A percentile compares a stretch with the other conserved stretches of the same genome.
phyloP scores from a whole-genome alignment of 768 basidiomycete species.

The Mycena latifolia region DNA sequence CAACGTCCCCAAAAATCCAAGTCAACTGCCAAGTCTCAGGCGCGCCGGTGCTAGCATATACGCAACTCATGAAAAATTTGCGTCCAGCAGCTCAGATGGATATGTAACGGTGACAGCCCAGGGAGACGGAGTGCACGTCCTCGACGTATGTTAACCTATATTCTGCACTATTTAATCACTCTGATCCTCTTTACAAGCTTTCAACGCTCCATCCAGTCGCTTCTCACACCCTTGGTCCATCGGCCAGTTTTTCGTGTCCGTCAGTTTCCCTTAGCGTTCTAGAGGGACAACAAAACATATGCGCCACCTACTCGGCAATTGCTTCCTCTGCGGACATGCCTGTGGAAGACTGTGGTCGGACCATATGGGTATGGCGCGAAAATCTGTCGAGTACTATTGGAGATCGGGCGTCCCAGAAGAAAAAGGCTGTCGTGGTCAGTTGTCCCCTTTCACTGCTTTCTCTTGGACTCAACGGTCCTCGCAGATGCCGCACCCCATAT shows the following conservation, averaged over 20 bases:
- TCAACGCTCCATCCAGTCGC: conserved; percentile 73
- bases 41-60: conserved; percentile 44
- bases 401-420: conserved; percentile 52
- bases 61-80: conserved; percentile 47
- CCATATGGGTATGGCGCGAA: conserved; percentile 75
- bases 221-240: conserved; percentile 80
- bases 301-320: conserved; percentile 69
- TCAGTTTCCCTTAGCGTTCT: conserved; percentile 58
- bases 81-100: conserved; percentile 57
- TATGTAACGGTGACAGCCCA: conserved; percentile 78
- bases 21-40: conserved; percentile 29
- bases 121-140: conserved; percentile 79
- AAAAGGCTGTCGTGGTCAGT: conserved; percentile 60
- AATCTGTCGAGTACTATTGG: conserved; percentile 52
- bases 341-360: conserved; percentile 56
- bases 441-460: conserved; percentile 1
- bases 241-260: conserved; percentile 70
- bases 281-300: conserved; percentile 50
- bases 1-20: conserved; percentile 36
- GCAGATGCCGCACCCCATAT: conserved; percentile 59
- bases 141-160: conserved; percentile 67
- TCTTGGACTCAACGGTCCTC: conserved; percentile 18
- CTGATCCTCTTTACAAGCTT: conserved; percentile 53
- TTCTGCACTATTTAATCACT: neutral
- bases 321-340: conserved; percentile 59